Base-by-base conservation (phyloP, 2,329 filamentous ascomycete species). In the Fonsecaea pedrosoi region DNA sequence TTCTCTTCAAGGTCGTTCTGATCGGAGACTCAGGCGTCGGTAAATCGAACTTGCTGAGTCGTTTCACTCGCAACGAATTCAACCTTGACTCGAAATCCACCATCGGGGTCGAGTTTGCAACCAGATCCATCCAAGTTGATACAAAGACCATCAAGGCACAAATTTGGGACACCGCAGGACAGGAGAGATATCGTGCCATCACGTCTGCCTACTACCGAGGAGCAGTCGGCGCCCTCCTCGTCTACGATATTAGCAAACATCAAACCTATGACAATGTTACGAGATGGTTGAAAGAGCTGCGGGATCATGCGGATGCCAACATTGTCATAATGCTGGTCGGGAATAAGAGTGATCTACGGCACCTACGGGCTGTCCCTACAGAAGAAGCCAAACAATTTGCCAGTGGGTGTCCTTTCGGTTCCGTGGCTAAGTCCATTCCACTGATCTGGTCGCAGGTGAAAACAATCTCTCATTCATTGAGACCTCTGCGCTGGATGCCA, bases 31-130 rank as follows among this genome's bases (percentile, higher is more conserved):
- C 94, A 74, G 95, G 95, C 77, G 95, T 99, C 83, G 95, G 95
- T 85, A 99, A 99, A 87, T 99, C 95, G 85, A 99, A 99, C 85
- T 92, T 99, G 76, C 87, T 99, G 84, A 97, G 94, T 84, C 92
- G 96, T 83, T 99, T 99, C 88, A 99, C 84, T 96, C 94, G 81
- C 98, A 99, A 89, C 98, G 95, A 99, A 84, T 99, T 99, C 90
- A 98, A 98, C 84, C 88, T 98, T 73, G 95, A 99, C 83, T 98
- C 94, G 80, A 99, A 99, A 88, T 99, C 95, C 71, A 99, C 95
- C 75, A 99, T 99, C 83, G 95, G 95, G 77, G 95, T 99, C 81
- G 95, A 99, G 84, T 99, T 99, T 80, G 95, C 96, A 76, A 99
- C 95, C 75, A 90, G 95, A 72, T 97, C 93, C 74, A 99, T 99